Base-by-base conservation (phyloP, 2,329 filamentous ascomycete genomes). In the Ophiostoma quercus region DNA sequence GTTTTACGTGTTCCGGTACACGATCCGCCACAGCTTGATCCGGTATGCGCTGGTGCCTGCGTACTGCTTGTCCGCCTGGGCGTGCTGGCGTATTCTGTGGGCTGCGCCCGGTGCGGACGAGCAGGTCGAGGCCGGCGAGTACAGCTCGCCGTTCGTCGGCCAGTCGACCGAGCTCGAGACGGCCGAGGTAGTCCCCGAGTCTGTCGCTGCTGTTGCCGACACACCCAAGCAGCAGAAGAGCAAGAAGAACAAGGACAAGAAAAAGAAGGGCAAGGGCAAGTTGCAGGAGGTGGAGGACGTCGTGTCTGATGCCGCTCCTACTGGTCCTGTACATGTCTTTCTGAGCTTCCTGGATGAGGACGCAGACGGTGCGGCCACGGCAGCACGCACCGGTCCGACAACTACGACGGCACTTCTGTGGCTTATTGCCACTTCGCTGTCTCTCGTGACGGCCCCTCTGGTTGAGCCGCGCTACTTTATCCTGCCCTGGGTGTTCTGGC, bases 391-490 rank as follows among this genome's bases (percentile, higher is more conserved):
- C 1, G 74, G 79, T 1, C 79, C 81, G 0, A 75, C 79, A 1
- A 83, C 83, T 0, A 87, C 86, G 0, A 87, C 84, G 1, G 80
- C 80, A 1, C 77, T 89, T 37, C 79, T 89, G 32, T 84, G 87
- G 73, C 78, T 97, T 8, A 80, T 88, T 4, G 85, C 94, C 0
- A 93, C 93, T 0, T 77, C 89, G 0, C 82, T 97, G 3, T 94
- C 92, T 0, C 85, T 99, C 14, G 81, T 97, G 69, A 95, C 92
- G 0, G 94, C 95, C 0, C 94, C 95, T 0, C 85, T 99, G 0
- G 94, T 99, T 11, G 95, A 99, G 78, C 95, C 95, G 16, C 87
- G 95, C 16, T 99, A 99, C 79, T 97, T 97, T 78, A 96, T 99
- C 77, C 84, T 97, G 14, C 94, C 94, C 0, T 99, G 93, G 92